Evolutionary conservation across 169 alveolate species (phyloP).

Genomic region (Plasmodium vivax): DNA sequence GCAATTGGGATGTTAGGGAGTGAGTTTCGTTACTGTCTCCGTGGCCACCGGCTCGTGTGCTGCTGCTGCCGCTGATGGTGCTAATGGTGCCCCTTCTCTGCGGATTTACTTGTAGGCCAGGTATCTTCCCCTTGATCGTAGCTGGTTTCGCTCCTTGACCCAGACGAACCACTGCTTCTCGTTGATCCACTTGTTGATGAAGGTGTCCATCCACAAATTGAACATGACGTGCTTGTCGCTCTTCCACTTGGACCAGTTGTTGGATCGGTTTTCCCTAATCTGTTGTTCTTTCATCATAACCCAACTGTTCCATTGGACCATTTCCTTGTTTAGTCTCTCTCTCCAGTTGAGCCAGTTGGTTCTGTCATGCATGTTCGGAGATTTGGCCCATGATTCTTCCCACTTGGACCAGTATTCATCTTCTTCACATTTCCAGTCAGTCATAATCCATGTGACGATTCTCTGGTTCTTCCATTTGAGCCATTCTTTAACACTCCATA

Average conservation of each 20-base stretch:
- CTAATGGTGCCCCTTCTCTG: not conserved
- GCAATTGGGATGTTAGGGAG: not conserved
- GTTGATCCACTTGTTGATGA: not conserved
- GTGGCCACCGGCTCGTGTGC: not conserved
- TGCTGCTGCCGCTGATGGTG: not conserved
- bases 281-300: constrained; percentile 12
- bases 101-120: not conserved
- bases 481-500: constrained; percentile 39
- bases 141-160: constrained; percentile 7
- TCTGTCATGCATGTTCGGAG: not conserved
- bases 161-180: constrained; percentile 41
- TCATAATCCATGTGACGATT: not conserved
- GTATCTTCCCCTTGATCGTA: not conserved
- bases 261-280: not conserved
- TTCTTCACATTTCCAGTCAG: constrained; percentile 35
- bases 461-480: constrained; percentile 9
- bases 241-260: constrained; percentile 19
- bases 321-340: constrained; percentile 11
- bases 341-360: constrained; percentile 12
- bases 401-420: constrained; percentile 21
- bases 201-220: constrained; percentile 4
- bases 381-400: constrained; percentile 26
- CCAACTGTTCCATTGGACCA: constrained; percentile 38
- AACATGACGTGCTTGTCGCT: constrained; percentile 4
- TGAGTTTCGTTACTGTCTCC: not conserved